Evolutionary conservation across 805 yeast species (phyloP), one percentile per base, ranked within the genome.

Genomic region (Wickerhamomyces silvicola): DNA sequence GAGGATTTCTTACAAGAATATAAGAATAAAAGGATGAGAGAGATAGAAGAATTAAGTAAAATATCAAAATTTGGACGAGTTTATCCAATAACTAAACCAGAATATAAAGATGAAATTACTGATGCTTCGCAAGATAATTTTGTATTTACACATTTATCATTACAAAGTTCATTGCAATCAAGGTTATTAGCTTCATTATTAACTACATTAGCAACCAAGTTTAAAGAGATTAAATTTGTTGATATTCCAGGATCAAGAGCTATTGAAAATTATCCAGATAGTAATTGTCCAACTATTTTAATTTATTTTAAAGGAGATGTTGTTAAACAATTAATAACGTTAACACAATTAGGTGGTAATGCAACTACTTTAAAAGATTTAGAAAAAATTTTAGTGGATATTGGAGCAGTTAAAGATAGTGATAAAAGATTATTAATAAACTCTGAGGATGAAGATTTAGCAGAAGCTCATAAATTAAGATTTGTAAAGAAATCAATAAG

Each of bases 201-300:
- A 43, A 49, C 52, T 9, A 58, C 67, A 11, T 53, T 76, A 11
- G 92, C 97, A 1, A 51, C 59, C 2, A 80, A 75, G 48, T 90
- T 75, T 54, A 72, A 75, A 15, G 95, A 92, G 50, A 59, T 90
- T 45, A 92, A 92, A 57, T 83, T 92, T 52, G 90, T 86, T 26
- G 96, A 92, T 46, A 92, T 92, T 30, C 80, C 83, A n/a, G 95
- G 84, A 16, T 69, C 75, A 37, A 76, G 96, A 56, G 95, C 97
- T 32, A 81, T 88, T 42, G 97, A 90, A 50, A 78, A 80, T 51
- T 92, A 88, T 56, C 97, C 98, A 2, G 90, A 84, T 17, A 55
- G 70, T 20, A 88, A 85, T 62, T 82, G 95, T 47, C 99, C 99
- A 2, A 92, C 98, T 1, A 62, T 92, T 7, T 67, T 92, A 31